Evolutionary conservation across 805 yeast genomes (phyloP).

Genomic region (Cyberlindnera euphorbiiphila): DNA sequence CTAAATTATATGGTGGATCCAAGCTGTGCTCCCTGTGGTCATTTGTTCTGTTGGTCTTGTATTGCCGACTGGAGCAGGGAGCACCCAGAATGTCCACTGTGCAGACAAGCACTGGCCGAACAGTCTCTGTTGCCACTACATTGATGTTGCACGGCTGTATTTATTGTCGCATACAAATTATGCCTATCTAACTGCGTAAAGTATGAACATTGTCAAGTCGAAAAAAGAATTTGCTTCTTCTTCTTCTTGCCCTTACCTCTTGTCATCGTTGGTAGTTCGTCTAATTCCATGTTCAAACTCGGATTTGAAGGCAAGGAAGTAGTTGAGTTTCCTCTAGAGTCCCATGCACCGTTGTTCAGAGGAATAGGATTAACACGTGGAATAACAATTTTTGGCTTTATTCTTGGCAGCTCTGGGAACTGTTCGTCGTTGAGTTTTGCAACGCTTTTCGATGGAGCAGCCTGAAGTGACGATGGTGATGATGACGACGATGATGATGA

Average conservation of each 20-base stretch:
- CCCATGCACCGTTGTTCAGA: constrained; percentile 37
- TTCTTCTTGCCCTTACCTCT: constrained; percentile 41
- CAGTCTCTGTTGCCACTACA: constrained; percentile 26
- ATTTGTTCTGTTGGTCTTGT: constrained; percentile 89
- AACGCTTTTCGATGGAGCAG: constrained; percentile 3
- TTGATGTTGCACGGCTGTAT: no score
- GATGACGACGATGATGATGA: constrained; percentile 20
- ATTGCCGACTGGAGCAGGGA: constrained; percentile 87
- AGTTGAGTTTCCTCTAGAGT: constrained; percentile 16
- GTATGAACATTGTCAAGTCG: constrained; percentile 49
- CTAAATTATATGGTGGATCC: constrained; percentile 78
- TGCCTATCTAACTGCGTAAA: no score
- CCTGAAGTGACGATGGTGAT: no score
- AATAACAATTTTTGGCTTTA: constrained; percentile 38
- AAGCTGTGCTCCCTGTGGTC: constrained; percentile 86
- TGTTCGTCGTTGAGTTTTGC: constrained; percentile 28
- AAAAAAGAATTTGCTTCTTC: constrained; percentile 51
- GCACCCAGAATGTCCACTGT: constrained; percentile 84
- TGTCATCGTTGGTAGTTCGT: constrained; percentile 16
- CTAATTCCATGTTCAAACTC: constrained; percentile 22
- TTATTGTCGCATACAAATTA: no score
- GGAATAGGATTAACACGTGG: constrained; percentile 59
- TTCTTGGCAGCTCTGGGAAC: constrained; percentile 47
- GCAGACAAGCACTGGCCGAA: constrained; percentile 61
- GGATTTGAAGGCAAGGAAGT: constrained; percentile 9